These are phyloP conservation scores for Xylariaceae sp. DNA, from an alignment of 2,329 filamentous ascomycete species.

Conservation along the genomic window DNA sequence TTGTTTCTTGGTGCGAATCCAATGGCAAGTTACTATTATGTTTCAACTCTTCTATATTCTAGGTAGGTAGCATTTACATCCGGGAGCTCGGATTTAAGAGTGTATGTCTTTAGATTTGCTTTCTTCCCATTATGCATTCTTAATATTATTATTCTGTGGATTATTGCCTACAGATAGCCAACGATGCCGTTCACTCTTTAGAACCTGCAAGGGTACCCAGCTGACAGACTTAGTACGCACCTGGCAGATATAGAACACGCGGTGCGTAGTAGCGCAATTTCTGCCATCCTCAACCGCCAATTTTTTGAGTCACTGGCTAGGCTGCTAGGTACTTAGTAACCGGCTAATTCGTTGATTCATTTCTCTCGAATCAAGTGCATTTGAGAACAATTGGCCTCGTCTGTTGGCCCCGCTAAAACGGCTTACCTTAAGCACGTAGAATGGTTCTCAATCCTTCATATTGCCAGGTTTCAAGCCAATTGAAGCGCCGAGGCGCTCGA, in stretches of 20 bases:
- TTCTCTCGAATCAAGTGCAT: slow-evolving; percentile 6
- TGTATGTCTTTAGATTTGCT: too few species aligned
- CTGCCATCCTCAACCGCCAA: background rate
- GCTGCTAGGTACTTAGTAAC: background rate
- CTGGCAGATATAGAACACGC: background rate
- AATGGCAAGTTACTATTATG: too few species aligned
- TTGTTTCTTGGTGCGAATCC: too few species aligned
- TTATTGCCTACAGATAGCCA: too few species aligned
- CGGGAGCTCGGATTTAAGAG: too few species aligned
- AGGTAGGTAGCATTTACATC: too few species aligned
- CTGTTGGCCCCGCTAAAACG: slow-evolving; percentile 11
- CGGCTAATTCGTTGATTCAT: background rate
- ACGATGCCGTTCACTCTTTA: background rate
- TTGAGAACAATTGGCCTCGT: slow-evolving; percentile 18
- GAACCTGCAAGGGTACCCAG: background rate
- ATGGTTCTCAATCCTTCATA: slow-evolving; percentile 22
- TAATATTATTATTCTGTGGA: too few species aligned
- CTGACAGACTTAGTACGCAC: background rate
- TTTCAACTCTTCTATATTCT: too few species aligned
- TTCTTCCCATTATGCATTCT: too few species aligned
- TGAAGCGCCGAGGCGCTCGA: slow-evolving; percentile 2
- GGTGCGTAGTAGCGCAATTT: background rate
- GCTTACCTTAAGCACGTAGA: slow-evolving; percentile 12
- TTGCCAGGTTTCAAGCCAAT: slow-evolving; percentile 14
- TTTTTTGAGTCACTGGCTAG: background rate